Evolutionary conservation across 495 filamentous ascomycete genomes (phyloP).

Genomic region (Aspergillus cristatus): DNA sequence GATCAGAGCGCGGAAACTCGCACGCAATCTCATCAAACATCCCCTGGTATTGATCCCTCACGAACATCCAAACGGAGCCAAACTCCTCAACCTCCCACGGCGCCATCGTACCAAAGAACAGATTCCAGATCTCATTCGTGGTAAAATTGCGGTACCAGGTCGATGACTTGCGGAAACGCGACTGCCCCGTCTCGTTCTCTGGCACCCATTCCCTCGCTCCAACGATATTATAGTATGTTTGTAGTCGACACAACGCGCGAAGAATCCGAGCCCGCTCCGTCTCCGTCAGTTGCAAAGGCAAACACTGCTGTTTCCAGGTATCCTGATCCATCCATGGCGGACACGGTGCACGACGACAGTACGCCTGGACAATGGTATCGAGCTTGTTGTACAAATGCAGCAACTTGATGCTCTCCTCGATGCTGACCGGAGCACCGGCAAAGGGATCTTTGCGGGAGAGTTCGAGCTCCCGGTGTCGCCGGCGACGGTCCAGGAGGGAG

Average conservation of each 20-base stretch:
- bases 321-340: constrained; percentile 1
- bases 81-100: constrained; percentile 14
- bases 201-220: constrained; percentile 7
- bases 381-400: constrained; percentile 2
- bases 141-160: constrained; percentile 10
- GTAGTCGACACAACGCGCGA: constrained; percentile 12
- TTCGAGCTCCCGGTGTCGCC: constrained; percentile 1
- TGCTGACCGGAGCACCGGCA: not conserved
- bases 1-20: constrained; percentile 4
- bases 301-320: constrained; percentile 1
- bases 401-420: constrained; percentile 4
- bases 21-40: constrained; percentile 4
- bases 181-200: not conserved
- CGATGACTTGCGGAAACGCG: not conserved
- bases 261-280: constrained; percentile 7
- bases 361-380: constrained; percentile 3
- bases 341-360: constrained; percentile 2
- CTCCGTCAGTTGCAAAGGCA: constrained; percentile 1
- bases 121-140: constrained; percentile 7
- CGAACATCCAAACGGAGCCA: constrained; percentile 6
- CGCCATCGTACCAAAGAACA: constrained; percentile 9
- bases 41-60: constrained; percentile 4
- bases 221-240: constrained; percentile 12
- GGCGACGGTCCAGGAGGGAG: constrained; percentile 6
- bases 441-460: not conserved